Percentiles rank a stretch among this genome's conserved stretches.
These are phyloP conservation scores for Magnolia changhungtana DNA, from an alignment of 164 flowering plant species.

Conservation along the genomic window DNA sequence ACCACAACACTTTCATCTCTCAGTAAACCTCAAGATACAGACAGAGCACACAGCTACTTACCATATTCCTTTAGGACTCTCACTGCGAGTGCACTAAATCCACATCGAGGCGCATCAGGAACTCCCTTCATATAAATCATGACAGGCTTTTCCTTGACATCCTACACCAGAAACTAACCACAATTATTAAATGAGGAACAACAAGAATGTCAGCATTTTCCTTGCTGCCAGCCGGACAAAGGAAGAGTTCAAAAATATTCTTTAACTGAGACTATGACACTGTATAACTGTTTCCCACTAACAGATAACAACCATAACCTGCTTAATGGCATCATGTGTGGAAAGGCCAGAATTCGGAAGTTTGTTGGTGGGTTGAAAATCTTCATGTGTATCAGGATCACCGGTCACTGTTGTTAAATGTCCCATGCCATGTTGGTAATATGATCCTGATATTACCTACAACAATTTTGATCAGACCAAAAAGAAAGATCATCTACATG, in stretches of 20 bases:
- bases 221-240: background rate
- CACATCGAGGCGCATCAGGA: conserved; percentile 83
- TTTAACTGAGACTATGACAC: background rate
- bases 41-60: conserved; percentile 26
- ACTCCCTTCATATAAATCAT: conserved; percentile 96
- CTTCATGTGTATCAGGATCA: conserved; percentile 88
- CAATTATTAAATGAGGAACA: conserved; percentile 1
- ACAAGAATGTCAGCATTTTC: background rate
- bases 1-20: background rate
- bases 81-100: conserved; percentile 85
- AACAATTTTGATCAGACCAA: background rate
- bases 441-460: conserved; percentile 9
- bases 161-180: conserved; percentile 39
- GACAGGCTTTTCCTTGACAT: conserved; percentile 81
- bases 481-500: background rate
- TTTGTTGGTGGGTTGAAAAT: conserved; percentile 75
- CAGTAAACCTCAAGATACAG: background rate
- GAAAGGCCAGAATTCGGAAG: conserved; percentile 40
- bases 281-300: too few relatives aligned
- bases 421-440: conserved; percentile 8
- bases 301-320: conserved; percentile 35
- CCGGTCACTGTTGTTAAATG: conserved; percentile 34
- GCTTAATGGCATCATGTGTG: conserved; percentile 62
- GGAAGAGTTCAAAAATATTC: background rate
- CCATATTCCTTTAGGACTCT: conserved; percentile 73